phyloP scores from a whole-genome alignment of 1,284 basidiomycete genomes.

The Vanrija sp. region DNA sequence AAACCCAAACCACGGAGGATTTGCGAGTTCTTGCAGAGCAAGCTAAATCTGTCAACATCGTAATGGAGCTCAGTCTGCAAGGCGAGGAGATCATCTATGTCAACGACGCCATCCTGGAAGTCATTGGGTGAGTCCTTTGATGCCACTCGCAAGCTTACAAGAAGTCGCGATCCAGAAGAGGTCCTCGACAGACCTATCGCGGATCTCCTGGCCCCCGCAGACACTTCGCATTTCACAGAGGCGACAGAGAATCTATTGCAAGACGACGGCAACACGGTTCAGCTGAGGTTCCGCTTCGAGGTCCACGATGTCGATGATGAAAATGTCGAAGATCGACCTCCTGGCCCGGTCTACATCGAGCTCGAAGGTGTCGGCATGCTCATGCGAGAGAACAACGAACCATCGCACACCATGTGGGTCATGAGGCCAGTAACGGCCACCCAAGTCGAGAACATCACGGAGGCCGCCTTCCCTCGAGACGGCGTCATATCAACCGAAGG shows the following conservation, averaged over 20 bases:
- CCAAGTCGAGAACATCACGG: conserved; percentile 34
- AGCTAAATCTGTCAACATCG: conserved; percentile 88
- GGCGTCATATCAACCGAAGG: conserved; percentile 74
- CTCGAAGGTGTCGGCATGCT: conserved; percentile 99
- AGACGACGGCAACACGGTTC: conserved; percentile 91
- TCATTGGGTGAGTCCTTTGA: conserved; percentile 71
- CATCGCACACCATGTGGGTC: conserved; percentile 99
- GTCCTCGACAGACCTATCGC: conserved; percentile 77
- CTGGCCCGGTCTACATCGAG: conserved; percentile 63
- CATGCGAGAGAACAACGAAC: conserved; percentile 83
- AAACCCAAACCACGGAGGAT: conserved; percentile 67
- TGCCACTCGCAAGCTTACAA: background rate
- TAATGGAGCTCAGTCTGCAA: conserved; percentile 90
- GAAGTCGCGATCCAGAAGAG: conserved; percentile 76
- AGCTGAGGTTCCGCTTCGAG: conserved; percentile 82
- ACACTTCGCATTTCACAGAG: conserved; percentile 79
- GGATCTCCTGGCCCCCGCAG: conserved; percentile 73
- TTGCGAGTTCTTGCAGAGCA: conserved; percentile 82
- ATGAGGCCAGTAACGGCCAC: conserved; percentile 71
- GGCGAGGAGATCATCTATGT: conserved; percentile 84
- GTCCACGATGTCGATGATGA: conserved; percentile 39
- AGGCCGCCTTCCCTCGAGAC: conserved; percentile 61
- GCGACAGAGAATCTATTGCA: conserved; percentile 80
- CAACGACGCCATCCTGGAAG: conserved; percentile 85
- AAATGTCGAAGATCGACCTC: conserved; percentile 38